Percentiles rank a stretch among this genome's conserved stretches.
These are phyloP conservation scores for Chaetothyriales sp. DNA, from an alignment of 2,329 filamentous ascomycete genomes.

Conservation along the genomic window DNA sequence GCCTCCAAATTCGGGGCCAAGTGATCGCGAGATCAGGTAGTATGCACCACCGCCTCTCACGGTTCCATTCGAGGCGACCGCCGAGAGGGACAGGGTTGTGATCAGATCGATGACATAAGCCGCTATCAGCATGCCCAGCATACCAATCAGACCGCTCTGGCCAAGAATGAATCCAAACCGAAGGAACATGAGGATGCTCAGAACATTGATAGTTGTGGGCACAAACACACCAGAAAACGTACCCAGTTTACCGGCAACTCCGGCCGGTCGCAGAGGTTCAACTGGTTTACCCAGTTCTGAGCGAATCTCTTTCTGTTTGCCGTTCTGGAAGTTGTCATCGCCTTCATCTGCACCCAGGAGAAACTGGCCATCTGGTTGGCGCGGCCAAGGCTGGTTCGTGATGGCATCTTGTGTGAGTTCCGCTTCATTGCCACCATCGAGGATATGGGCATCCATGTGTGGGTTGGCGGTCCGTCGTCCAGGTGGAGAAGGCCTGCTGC, in stretches of 20 bases:
- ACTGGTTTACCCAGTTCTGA: not conserved
- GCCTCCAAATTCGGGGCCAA: constrained; percentile 79
- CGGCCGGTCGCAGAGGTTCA: constrained; percentile 1
- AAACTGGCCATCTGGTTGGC: not conserved
- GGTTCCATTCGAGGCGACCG: constrained; percentile 79
- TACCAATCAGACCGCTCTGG: constrained; percentile 64
- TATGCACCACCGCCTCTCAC: constrained; percentile 80
- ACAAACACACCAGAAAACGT: constrained; percentile 71
- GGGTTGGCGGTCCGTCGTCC: not conserved
- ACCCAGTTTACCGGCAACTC: constrained; percentile 51
- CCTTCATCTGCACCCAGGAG: not conserved
- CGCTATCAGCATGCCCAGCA: constrained; percentile 58
- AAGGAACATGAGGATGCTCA: constrained; percentile 86
- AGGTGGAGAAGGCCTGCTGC: not conserved
- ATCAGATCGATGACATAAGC: constrained; percentile 75
- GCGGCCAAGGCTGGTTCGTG: not conserved
- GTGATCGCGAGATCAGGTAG: constrained; percentile 71
- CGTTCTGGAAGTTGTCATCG: not conserved
- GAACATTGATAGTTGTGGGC: constrained; percentile 74
- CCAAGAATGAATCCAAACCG: constrained; percentile 76
- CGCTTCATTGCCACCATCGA: not conserved
- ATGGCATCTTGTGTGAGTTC: not conserved
- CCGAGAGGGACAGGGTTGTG: constrained; percentile 73
- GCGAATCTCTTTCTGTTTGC: not conserved
- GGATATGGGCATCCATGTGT: not conserved